A percentile compares a stretch with the other conserved stretches of the same genome.
These are phyloP conservation scores for Boletus reticulatus DNA, from an alignment of 768 basidiomycete species.

Conservation along the genomic window DNA sequence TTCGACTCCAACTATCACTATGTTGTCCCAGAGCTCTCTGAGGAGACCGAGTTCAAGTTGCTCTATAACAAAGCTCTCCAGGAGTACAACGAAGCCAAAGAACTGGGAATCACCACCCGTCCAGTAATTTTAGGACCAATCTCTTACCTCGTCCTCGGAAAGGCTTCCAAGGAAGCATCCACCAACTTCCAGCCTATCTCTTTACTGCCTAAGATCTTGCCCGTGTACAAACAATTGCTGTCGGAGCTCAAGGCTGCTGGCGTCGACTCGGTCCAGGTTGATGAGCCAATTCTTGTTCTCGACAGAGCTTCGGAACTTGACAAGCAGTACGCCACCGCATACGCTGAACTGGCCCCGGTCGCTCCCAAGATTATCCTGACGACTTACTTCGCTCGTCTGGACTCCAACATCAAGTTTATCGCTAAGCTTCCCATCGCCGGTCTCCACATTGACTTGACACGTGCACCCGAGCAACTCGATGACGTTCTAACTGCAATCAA, in stretches of 20 bases:
- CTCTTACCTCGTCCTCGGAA: slow-evolving; percentile 92
- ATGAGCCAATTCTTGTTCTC: slow-evolving; percentile 94
- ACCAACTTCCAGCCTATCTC: slow-evolving; percentile 88
- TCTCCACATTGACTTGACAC: slow-evolving; percentile 95
- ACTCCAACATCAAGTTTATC: slow-evolving; percentile 83
- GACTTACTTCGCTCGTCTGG: slow-evolving; percentile 97
- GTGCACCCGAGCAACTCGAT: slow-evolving; percentile 88
- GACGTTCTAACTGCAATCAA: slow-evolving; percentile 81
- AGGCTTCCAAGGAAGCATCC: slow-evolving; percentile 81
- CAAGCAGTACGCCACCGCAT: slow-evolving; percentile 77
- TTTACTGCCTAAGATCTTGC: slow-evolving; percentile 84
- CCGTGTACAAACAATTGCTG: slow-evolving; percentile 89
- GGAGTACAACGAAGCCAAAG: slow-evolving; percentile 94
- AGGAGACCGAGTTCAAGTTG: slow-evolving; percentile 89
- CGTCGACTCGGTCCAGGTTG: slow-evolving; percentile 92
- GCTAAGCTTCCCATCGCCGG: slow-evolving; percentile 91
- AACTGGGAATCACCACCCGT: slow-evolving; percentile 82
- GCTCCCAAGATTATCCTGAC: slow-evolving; percentile 92
- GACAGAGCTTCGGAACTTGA: slow-evolving; percentile 77
- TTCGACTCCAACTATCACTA: slow-evolving; percentile 99
- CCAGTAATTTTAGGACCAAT: slow-evolving; percentile 96
- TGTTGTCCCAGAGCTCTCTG: slow-evolving; percentile 95
- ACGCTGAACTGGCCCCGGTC: slow-evolving; percentile 75
- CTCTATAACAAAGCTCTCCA: slow-evolving; percentile 93
- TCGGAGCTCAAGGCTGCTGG: slow-evolving; percentile 90